Conservation (phyloP, 768 basidiomycete genomes). For the Rhodotorula paludigena region DNA sequence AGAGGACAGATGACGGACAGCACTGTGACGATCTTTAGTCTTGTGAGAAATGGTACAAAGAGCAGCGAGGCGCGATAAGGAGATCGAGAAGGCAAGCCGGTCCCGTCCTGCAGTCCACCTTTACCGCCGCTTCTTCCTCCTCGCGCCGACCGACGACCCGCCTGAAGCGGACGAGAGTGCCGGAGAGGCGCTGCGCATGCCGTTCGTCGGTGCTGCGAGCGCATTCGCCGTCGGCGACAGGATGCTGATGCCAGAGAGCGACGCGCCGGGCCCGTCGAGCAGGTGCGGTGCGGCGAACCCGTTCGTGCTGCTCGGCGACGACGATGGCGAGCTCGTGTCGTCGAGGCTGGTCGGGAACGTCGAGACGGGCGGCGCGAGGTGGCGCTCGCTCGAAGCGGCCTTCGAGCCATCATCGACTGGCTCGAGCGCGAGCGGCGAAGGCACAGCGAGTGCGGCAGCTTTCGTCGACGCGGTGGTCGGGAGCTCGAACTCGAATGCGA, state of each 20-base stretch:
- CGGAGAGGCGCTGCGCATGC: not conserved
- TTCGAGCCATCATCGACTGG: not conserved
- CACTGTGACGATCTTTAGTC: too few relatives aligned
- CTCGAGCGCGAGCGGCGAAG: constrained; percentile 2
- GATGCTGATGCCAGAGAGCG: not conserved
- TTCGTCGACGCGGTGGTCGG: not conserved
- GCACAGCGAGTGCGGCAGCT: not conserved
- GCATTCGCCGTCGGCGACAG: not conserved
- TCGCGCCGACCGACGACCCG: not conserved
- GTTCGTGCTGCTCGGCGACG: not conserved
- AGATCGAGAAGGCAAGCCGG: too few relatives aligned
- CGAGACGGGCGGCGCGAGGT: constrained; percentile 16
- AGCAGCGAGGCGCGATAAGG: too few relatives aligned
- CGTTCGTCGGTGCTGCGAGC: constrained; percentile 1
- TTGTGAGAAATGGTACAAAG: too few relatives aligned
- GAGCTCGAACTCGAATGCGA: constrained; percentile 27
- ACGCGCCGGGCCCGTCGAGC: constrained; percentile 1
- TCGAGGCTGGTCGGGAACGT: not conserved
- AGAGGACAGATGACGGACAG: too few relatives aligned
- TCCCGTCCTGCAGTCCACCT: too few relatives aligned
- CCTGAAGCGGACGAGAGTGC: not conserved
- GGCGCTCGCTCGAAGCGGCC: not conserved
- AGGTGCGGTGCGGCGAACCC: not conserved
- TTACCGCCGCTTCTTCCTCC: constrained; percentile 26
- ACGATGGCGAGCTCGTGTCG: not conserved